phyloP scores from a whole-genome alignment of 768 basidiomycete species.

The Tricholoma sp. region DNA sequence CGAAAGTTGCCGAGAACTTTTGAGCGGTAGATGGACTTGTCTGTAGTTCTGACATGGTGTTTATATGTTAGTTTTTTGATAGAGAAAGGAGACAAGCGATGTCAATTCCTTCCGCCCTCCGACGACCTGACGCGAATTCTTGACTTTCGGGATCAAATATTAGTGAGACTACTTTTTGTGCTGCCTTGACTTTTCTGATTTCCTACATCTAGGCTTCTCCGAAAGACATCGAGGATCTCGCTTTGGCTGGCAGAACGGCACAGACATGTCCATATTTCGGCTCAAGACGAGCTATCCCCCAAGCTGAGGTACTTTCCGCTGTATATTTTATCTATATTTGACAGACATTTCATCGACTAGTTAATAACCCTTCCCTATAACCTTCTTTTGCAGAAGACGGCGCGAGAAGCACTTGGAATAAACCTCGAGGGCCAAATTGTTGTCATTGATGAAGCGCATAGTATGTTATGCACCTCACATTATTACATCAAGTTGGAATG shows the following conservation, averaged over 20 bases:
- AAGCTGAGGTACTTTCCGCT: constrained; percentile 64
- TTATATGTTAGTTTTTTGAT: neutral
- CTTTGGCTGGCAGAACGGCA: constrained; percentile 57
- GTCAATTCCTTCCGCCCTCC: constrained; percentile 66
- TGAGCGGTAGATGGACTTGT: constrained; percentile 47
- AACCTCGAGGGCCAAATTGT: constrained; percentile 80
- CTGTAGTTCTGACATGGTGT: neutral
- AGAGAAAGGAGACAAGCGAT: constrained; percentile 67
- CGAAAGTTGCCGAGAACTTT: constrained; percentile 80
- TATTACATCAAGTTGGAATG: neutral
- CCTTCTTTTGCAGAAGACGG: constrained; percentile 75
- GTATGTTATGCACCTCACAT: constrained; percentile 41
- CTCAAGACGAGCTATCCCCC: constrained; percentile 79
- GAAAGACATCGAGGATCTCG: constrained; percentile 93
- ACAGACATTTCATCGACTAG: constrained; percentile 31
- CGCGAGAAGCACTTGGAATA: constrained; percentile 85
- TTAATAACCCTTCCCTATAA: constrained; percentile 94
- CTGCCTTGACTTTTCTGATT: neutral
- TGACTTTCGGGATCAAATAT: constrained; percentile 81
- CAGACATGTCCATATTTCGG: constrained; percentile 92
- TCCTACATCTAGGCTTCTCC: constrained; percentile 59
- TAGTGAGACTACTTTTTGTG: constrained; percentile 43
- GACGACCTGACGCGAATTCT: constrained; percentile 69
- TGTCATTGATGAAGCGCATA: constrained; percentile 95
- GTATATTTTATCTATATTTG: neutral